A percentile compares a stretch with the other conserved stretches of the same genome.
Evolutionary conservation across 2,329 filamentous ascomycete genomes (phyloP).

Genomic region (Stachybotrys chartarum): DNA sequence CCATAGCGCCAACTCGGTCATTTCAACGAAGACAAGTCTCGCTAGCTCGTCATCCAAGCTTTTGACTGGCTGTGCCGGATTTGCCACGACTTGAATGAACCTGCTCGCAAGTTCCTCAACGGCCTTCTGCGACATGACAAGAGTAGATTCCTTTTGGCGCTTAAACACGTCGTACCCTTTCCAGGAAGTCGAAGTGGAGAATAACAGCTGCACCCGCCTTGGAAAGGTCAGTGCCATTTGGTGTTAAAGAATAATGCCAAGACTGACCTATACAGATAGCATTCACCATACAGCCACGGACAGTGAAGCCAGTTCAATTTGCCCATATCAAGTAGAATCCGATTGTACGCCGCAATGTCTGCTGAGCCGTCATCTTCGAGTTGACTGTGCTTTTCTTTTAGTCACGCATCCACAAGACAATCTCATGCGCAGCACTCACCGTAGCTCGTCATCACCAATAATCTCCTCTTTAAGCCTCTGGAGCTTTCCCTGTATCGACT

Average conservation of each 20-base stretch:
- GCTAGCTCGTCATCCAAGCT: background rate
- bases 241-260: background rate
- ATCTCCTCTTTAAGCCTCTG: slow-evolving; percentile 1
- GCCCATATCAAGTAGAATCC: background rate
- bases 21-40: slow-evolving; percentile 49
- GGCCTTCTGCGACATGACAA: slow-evolving; percentile 56
- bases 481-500: slow-evolving; percentile 1
- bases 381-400: background rate
- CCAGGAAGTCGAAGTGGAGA: slow-evolving; percentile 43
- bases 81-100: slow-evolving; percentile 28
- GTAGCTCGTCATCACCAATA: slow-evolving; percentile 2
- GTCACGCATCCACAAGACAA: background rate
- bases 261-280: slow-evolving; percentile 54
- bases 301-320: slow-evolving; percentile 1
- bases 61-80: slow-evolving; percentile 40
- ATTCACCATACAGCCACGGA: slow-evolving; percentile 58
- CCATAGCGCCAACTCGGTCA: slow-evolving; percentile 63
- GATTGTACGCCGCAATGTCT: slow-evolving; percentile 1
- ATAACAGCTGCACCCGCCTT: slow-evolving; percentile 42
- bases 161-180: slow-evolving; percentile 58
- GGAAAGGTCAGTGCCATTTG: background rate
- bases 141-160: slow-evolving; percentile 56
- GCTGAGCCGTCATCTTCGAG: slow-evolving; percentile 1
- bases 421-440: slow-evolving; percentile 1
- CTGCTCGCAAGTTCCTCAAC: slow-evolving; percentile 42